Percentiles rank a stretch among this genome's conserved stretches.
phyloP scores from a whole-genome alignment of 345 rosid species.

The Rhodomyrtus tomentosa region DNA sequence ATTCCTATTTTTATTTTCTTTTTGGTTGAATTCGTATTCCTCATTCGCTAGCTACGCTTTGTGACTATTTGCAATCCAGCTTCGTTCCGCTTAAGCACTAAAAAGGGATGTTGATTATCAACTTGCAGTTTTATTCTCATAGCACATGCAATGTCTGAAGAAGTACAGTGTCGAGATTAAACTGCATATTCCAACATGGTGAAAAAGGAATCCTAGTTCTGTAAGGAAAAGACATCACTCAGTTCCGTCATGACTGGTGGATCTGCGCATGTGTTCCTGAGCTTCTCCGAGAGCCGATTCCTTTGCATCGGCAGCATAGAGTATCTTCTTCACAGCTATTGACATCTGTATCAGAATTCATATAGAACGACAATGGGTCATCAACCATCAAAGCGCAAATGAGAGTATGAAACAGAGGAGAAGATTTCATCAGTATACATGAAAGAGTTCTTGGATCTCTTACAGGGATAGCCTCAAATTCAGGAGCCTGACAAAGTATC shows the following conservation, averaged over 20 bases:
- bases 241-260: constrained; percentile 13
- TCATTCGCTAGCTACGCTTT: background rate
- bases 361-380: background rate
- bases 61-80: background rate
- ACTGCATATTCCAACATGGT: background rate
- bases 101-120: background rate
- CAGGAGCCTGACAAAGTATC: constrained; percentile 73
- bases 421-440: background rate
- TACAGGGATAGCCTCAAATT: constrained; percentile 57
- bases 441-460: constrained; percentile 3
- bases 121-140: background rate
- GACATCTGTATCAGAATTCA: constrained; percentile 40
- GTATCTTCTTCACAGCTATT: constrained; percentile 71
- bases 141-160: background rate
- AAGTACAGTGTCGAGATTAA: background rate
- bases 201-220: background rate
- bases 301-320: constrained; percentile 75
- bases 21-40: background rate
- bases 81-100: background rate
- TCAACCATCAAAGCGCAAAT: background rate
- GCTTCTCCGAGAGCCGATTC: constrained; percentile 82
- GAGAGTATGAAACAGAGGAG: background rate
- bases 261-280: constrained; percentile 42
- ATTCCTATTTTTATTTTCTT: no score
- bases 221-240: background rate